Evolutionary conservation across 2,329 filamentous ascomycete genomes (phyloP), one percentile per base, ranked within the genome.

Genomic region (Sporothrix phasma): DNA sequence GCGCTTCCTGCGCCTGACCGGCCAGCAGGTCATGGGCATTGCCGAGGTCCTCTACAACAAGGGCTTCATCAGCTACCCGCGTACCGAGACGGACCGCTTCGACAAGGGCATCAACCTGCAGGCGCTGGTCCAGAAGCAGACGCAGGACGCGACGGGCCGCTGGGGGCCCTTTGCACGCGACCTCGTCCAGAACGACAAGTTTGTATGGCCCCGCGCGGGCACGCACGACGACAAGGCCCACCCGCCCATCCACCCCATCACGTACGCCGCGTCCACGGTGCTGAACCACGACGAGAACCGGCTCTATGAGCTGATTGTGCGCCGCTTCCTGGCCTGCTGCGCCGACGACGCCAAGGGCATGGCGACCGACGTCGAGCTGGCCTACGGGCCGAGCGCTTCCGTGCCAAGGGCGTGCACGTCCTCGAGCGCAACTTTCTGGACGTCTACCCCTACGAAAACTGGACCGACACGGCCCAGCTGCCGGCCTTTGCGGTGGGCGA

Each of bases 61-160:
- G 74, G 94, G 94, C 0, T 97, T 92, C 76, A 96, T 99, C 75
- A 97, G 92, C 74, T 99, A 99, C 75, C 94, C 94, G 1, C 87
- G 94, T 75, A 99, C 94, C 0, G 94, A 99, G 75, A 99, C 94
- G 0, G 94, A 99, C 74, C 89, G 93, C 37, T 99, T 97, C 72
- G 92, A 97, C 71, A 85, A 85, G 70, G 93, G 84, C 4, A 97
- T 97, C 78, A 88, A 97, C 72, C 80, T 99, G 22, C 85, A 84
- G 67, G 83, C 81, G 24, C 78, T 99, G 8, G 83, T 97, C 19
- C 85, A 90, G 70, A 97, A 95, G 72, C 94, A 99, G 74, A 85
- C 84, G 0, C 85, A 86, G 65, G 90, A 92, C 71, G 77, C 78
- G 47, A 78, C 78, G 0, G 54, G 62, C 31, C 77, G 81, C 67